Evolutionary conservation across 768 basidiomycete genomes (phyloP), one percentile per base, ranked within the genome.

Genomic region (Russula dissimulans): DNA sequence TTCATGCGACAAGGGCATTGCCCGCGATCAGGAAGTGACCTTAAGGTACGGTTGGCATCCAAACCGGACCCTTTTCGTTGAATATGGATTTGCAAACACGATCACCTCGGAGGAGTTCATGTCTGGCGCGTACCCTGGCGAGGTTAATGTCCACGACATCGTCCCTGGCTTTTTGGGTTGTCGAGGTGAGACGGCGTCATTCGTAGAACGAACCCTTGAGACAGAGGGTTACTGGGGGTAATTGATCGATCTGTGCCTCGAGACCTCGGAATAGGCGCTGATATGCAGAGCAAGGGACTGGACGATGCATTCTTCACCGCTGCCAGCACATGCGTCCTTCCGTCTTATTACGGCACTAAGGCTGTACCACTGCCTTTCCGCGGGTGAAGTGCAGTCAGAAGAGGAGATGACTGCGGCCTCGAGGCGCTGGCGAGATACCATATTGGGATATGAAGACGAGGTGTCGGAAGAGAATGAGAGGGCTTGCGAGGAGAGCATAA

Each of bases 201-300:
- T 69, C 70, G 81, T 89, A 72, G 79, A 77, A 66, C 72, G 75
- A 5, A 66, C 80, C 0, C 77, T 98, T 41, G 68, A 78, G 47
- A 72, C 74, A 1, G 79, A 86, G 65, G 83, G 83, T 3, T 97
- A 95, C 69, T 95, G 91, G 91, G 85, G 87, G 95, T 95, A 70
- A 62, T 57, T 49, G 59, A 51, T 42, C 18, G 45, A 58, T 56
- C 46, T 14, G 36, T 43, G 14, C 60, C 44, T 47, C 51, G 42
- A 46, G 14, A 43, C 26, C 38, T 38, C 49, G 31, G 26, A 43
- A 52, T 56, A 41, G 26, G 17, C 22, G 22, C 61, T 62, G 26
- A 62, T 42, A 55, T 41, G 34, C 12, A 12, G n/a, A 15, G 11
- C 15, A 69, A 95, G 94, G 31, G 82, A 91, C 59, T 95, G 91